Conservation (phyloP, 2,329 filamentous ascomycete genomes). For the Apiospora kogelbergensis region DNA sequence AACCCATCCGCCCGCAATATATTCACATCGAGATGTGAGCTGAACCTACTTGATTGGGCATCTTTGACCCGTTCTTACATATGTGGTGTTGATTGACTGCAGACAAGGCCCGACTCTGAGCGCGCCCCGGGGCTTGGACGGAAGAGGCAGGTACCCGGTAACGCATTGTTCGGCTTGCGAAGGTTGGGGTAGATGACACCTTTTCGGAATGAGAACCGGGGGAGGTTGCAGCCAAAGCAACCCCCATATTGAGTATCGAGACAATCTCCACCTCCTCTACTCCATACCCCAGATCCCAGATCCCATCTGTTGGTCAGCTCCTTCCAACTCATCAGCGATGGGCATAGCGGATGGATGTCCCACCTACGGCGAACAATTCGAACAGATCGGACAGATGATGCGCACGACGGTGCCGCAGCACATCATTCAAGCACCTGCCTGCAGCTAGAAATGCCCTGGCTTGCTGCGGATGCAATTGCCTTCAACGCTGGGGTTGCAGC, state of each 20-base stretch:
- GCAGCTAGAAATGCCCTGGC: no score
- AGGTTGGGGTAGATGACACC: background rate
- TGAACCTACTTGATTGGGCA: background rate
- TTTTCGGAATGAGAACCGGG: background rate
- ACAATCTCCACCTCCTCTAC: no score
- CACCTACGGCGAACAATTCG: no score
- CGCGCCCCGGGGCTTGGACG: background rate
- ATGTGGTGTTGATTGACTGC: background rate
- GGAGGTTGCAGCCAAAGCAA: background rate
- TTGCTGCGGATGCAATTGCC: background rate
- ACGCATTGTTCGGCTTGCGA: background rate
- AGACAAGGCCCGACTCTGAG: background rate
- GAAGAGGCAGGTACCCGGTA: background rate
- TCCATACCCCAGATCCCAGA: no score
- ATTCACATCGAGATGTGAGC: background rate
- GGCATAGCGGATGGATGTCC: no score
- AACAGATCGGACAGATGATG: no score
- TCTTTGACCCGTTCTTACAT: background rate
- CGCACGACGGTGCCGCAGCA: no score
- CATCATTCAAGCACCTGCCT: no score
- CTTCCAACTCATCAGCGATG: no score
- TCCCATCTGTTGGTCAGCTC: no score
- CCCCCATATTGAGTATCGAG: no score
- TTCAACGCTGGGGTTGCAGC: no score
- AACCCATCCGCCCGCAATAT: background rate